Base-by-base conservation (phyloP, 2,329 filamentous ascomycete species). In the Aspergillus sojae region DNA sequence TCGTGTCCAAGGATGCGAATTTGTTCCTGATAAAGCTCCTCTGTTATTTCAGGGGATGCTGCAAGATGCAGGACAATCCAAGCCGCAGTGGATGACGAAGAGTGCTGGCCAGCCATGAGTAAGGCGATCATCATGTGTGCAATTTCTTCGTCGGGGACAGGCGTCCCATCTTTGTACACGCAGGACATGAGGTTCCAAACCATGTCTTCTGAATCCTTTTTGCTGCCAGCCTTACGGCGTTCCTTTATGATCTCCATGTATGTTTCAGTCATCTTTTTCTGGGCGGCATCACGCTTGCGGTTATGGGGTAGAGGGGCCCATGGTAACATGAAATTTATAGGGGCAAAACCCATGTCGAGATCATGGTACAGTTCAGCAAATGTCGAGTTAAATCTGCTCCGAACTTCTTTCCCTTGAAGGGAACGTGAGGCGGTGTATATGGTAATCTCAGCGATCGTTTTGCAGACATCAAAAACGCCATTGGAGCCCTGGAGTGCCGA, bases 121-220 rank as follows among this genome's bases (percentile, higher is more conserved):
- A 96, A 85, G 6, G 92, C 92, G 78, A 96, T 96, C 91, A 96
- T 94, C 87, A 96, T 94, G 80, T 95, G 91, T 26, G 93, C 92
- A 63, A 96, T 86, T 78, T 96, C 92, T 72, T 90, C 85, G 74
- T 96, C 93, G 19, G 93, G 90, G n/a, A 96, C 85, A 6, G 84
- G 83, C 45, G 83, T 88, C 70, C 92, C 93, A 70, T 94, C 87
- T 83, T 96, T 96, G 86, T 96, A 96, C 28, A 83, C 85, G 71
- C 89, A 92, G 70, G 88, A 88, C 92, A 96, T 95, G 68, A 96
- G 82, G 74, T 95, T 93, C 88, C 91, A 93, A 79, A 96, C 93
- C 85, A 96, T 96, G 79, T 96, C 93, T 63, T 86, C 81, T 57
- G 85, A 83, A 61, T 88, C 82, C 70, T 82, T 81, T 72, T 82